phyloP scores from a whole-genome alignment of 352 stramenopile species.

The Globisporangium polare region DNA sequence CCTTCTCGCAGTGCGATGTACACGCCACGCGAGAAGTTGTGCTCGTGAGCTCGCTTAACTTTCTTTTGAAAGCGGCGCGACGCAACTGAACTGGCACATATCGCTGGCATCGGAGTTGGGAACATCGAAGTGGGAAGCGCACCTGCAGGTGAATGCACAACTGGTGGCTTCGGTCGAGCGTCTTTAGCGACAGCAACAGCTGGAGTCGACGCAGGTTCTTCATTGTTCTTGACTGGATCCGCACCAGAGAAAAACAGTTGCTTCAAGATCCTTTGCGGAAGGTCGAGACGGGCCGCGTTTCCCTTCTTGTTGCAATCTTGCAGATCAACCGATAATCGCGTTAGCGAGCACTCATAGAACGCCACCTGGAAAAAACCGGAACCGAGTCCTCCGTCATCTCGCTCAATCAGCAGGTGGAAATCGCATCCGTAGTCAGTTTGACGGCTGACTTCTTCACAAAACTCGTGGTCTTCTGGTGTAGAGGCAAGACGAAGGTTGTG shows the following conservation, averaged over 20 bases:
- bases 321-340: conserved; percentile 43
- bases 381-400: conserved; percentile 33
- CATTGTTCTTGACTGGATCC: conserved; percentile 14
- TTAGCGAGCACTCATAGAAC: conserved; percentile 83
- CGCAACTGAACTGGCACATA: conserved; percentile 26
- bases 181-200: conserved; percentile 16
- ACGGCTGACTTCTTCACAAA: conserved; percentile 69
- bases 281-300: conserved; percentile 20
- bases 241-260: conserved; percentile 48
- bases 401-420: conserved; percentile 78
- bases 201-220: conserved; percentile 19
- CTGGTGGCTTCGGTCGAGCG: conserved; percentile 19
- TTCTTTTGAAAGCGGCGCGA: conserved; percentile 71
- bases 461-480: conserved; percentile 68
- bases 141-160: conserved; percentile 15
- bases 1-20: conserved; percentile 79
- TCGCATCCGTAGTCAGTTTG: conserved; percentile 55
- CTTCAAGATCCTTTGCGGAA: conserved; percentile 47
- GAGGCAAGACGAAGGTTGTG: conserved; percentile 44
- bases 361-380: conserved; percentile 85
- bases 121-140: background rate
- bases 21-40: conserved; percentile 86
- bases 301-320: conserved; percentile 26
- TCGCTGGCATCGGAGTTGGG: conserved; percentile 12
- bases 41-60: conserved; percentile 80